phyloP scores from a whole-genome alignment of 768 basidiomycete genomes.

The Suillus brevipes region DNA sequence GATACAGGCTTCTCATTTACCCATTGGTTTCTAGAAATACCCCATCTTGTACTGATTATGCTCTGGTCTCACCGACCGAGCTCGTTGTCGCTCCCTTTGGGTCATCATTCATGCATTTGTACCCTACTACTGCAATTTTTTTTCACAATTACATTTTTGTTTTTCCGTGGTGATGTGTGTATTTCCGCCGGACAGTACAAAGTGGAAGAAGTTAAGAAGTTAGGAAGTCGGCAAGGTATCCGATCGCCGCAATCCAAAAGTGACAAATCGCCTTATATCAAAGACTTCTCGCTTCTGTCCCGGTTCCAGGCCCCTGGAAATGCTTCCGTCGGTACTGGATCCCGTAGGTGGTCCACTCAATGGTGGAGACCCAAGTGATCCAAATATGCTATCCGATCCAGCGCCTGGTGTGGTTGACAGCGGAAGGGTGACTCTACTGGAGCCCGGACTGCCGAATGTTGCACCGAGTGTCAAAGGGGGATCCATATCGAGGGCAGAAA shows the following conservation, averaged over 20 bases:
- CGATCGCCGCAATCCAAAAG: constrained; percentile 74
- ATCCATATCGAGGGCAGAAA: constrained; percentile 95
- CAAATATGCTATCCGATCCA: constrained; percentile 56
- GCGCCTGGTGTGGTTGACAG: constrained; percentile 32
- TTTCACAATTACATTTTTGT: not conserved
- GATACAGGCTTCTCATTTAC: not conserved
- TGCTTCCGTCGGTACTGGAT: constrained; percentile 43
- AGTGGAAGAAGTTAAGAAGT: not conserved
- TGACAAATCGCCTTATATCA: constrained; percentile 85
- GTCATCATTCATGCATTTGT: constrained; percentile 5
- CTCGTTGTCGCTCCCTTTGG: constrained; percentile 3
- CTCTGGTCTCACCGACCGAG: constrained; percentile 1
- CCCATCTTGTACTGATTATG: not conserved
- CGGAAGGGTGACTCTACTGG: constrained; percentile 60
- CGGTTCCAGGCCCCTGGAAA: constrained; percentile 42
- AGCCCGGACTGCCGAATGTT: constrained; percentile 65
- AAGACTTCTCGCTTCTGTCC: constrained; percentile 74
- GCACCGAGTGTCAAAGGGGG: constrained; percentile 54
- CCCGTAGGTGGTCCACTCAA: constrained; percentile 64
- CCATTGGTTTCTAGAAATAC: not conserved
- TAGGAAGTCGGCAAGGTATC: constrained; percentile 1
- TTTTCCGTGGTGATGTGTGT: not conserved
- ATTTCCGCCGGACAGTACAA: not conserved
- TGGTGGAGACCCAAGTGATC: constrained; percentile 60
- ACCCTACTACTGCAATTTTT: constrained; percentile 10